Conservation (phyloP, 169 alveolate genomes). For the Plasmodium yoelii region DNA sequence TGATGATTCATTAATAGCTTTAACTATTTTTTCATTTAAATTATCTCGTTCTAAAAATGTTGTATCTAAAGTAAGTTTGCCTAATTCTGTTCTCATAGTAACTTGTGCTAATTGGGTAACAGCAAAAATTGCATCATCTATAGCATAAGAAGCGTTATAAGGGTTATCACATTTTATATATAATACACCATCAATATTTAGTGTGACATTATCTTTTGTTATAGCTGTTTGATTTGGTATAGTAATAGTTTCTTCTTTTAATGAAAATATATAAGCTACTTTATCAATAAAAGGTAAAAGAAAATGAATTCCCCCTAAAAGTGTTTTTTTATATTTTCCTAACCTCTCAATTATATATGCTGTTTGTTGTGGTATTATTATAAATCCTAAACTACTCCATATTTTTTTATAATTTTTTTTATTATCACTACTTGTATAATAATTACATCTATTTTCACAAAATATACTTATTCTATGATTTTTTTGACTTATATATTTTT, state of each 20-base stretch:
- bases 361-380: conserved; percentile 94
- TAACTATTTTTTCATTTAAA: conserved; percentile 91
- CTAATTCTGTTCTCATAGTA: conserved; percentile 97
- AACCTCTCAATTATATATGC: conserved; percentile 93
- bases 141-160: conserved; percentile 94
- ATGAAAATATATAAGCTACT: conserved; percentile 93
- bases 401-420: conserved; percentile 39
- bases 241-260: conserved; percentile 94
- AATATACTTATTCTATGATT: neutral
- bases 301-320: conserved; percentile 94
- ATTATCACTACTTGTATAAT: conserved; percentile 59
- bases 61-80: conserved; percentile 95
- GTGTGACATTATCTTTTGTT: conserved; percentile 94
- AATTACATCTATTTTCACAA: conserved; percentile 6
- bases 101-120: conserved; percentile 95
- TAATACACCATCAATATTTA: conserved; percentile 96
- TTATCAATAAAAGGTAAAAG: conserved; percentile 93
- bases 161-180: conserved; percentile 91
- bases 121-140: conserved; percentile 94
- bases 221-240: conserved; percentile 95
- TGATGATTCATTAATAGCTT: conserved; percentile 92
- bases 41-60: conserved; percentile 96
- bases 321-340: conserved; percentile 90
- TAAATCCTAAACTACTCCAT: conserved; percentile 83
- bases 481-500: neutral